These are phyloP conservation scores for Sugiyamaella chiloensis DNA, from an alignment of 805 yeast genomes.

Conservation along the genomic window DNA sequence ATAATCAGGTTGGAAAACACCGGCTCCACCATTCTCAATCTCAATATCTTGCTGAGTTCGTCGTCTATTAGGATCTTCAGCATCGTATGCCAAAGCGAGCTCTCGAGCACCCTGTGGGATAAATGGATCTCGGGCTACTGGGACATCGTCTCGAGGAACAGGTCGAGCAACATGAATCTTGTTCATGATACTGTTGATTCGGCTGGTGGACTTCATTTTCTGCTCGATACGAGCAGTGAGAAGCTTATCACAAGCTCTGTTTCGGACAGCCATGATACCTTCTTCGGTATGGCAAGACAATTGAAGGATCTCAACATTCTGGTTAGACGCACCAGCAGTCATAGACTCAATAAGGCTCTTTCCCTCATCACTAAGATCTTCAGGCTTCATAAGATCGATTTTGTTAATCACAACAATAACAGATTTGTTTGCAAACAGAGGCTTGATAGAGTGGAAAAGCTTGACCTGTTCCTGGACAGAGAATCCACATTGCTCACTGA, in stretches of 20 bases:
- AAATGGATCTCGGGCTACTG: constrained; percentile 60
- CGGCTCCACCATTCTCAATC: constrained; percentile 97
- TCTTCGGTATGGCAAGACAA: constrained; percentile 93
- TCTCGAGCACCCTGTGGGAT: constrained; percentile 74
- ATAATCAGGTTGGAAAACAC: constrained; percentile 91
- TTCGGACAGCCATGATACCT: constrained; percentile 92
- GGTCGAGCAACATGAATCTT: constrained; percentile 95
- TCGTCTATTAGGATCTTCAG: constrained; percentile 77
- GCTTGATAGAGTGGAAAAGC: constrained; percentile 94
- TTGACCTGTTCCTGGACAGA: constrained; percentile 96
- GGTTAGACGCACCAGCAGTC: constrained; percentile 36
- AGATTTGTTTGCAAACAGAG: constrained; percentile 93
- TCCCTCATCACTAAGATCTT: constrained; percentile 75
- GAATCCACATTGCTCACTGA: constrained; percentile 98
- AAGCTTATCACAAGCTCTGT: constrained; percentile 95
- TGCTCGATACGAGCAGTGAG: constrained; percentile 94
- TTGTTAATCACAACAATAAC: constrained; percentile 95
- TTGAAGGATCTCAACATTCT: constrained; percentile 88
- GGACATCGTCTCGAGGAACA: constrained; percentile 76
- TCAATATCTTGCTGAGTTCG: constrained; percentile 84
- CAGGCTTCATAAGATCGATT: constrained; percentile 82
- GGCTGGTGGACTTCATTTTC: constrained; percentile 81
- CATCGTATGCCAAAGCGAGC: constrained; percentile 59
- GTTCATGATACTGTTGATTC: constrained; percentile 84
- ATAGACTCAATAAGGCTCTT: constrained; percentile 69